Evolutionary conservation across 2,329 filamentous ascomycete genomes (phyloP), one percentile per base, ranked within the genome.

Genomic region (Pyricularia pennisetigena): DNA sequence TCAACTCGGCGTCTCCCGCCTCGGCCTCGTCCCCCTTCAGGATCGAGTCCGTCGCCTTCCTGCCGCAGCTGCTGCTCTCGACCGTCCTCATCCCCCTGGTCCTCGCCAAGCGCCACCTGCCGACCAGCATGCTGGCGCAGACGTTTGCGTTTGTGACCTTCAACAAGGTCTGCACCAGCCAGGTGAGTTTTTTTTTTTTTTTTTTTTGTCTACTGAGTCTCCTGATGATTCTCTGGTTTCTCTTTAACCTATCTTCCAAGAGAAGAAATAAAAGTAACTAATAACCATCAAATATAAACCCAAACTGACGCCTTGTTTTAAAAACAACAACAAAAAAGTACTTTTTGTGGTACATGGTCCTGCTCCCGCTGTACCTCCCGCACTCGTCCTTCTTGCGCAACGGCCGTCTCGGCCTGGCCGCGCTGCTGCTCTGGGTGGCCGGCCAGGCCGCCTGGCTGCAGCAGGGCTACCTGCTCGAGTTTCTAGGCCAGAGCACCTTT

Each of bases 131-230:
- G 91, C 86, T 98, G 70, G 93, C 92, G 4, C 95, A 99, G 79
- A 98, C 95, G 0, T 97, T 97, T 79, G 92, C 94, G 0, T 99
- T 99, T 78, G 95, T 98, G 4, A 90, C 93, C 0, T 98, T 98
- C 74, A 99, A 99, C 81, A 99, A 99, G 81, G 95, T 99, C 70
- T 98, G 94, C 84, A 99, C 95, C 3, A 97, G 93, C 75, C 94
- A 98, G 85, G 93, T 95, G 85, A 71, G 84, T 65, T 68, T 49
- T 23, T n/a, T n/a, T n/a, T n/a, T n/a, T n/a, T n/a, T 24, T 61
- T 35, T 23, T 20, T 30, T 24, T 54, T 20, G 9, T 23, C 24
- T 63, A 16, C 29, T 29, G 12, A 41, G 32, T 9, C 29, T 9
- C 32, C 32, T 35, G 30, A 10, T 10, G 0, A 32, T 35, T 35